A percentile compares a stretch with the other conserved stretches of the same genome.
Conservation (phyloP, 305 asterid genomes). For the Andrographis paniculata region DNA sequence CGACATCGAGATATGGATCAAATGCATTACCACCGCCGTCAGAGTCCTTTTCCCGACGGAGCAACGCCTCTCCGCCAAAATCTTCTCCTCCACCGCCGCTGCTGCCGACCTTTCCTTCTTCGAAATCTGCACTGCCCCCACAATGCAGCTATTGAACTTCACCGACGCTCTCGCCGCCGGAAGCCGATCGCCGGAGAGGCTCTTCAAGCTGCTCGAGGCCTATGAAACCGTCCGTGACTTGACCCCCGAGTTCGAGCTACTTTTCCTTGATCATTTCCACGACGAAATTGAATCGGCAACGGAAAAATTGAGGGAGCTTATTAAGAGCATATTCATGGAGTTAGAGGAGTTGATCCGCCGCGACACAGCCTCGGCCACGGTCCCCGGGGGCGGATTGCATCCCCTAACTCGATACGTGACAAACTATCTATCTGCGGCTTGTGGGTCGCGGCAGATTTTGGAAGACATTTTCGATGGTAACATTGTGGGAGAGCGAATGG, state of each 20-base stretch:
- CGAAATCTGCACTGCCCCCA: constrained; percentile 59
- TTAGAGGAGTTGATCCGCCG: constrained; percentile 69
- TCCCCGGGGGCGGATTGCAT: constrained; percentile 83
- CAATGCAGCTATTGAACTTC: constrained; percentile 55
- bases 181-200: constrained; percentile 67
- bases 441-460: constrained; percentile 49
- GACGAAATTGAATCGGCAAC: constrained; percentile 52
- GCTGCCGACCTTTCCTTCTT: constrained; percentile 53
- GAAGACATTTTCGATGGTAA: constrained; percentile 71
- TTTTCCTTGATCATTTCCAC: constrained; percentile 56
- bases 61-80: constrained; percentile 56
- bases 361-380: constrained; percentile 59
- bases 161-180: constrained; percentile 70
- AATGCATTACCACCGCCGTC: constrained; percentile 45
- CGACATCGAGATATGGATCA: constrained; percentile 76
- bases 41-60: constrained; percentile 73
- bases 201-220: constrained; percentile 75
- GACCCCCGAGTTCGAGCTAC: constrained; percentile 58
- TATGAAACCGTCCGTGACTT: constrained; percentile 70
- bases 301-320: constrained; percentile 71
- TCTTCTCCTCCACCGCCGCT: constrained; percentile 40
- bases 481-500: constrained; percentile 41
- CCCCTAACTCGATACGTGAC: constrained; percentile 76
- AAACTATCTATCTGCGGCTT: constrained; percentile 81
- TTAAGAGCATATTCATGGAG: constrained; percentile 69